Evolutionary conservation across 352 stramenopile genomes (phyloP).

Genomic region (Phytophthora pinifolia): DNA sequence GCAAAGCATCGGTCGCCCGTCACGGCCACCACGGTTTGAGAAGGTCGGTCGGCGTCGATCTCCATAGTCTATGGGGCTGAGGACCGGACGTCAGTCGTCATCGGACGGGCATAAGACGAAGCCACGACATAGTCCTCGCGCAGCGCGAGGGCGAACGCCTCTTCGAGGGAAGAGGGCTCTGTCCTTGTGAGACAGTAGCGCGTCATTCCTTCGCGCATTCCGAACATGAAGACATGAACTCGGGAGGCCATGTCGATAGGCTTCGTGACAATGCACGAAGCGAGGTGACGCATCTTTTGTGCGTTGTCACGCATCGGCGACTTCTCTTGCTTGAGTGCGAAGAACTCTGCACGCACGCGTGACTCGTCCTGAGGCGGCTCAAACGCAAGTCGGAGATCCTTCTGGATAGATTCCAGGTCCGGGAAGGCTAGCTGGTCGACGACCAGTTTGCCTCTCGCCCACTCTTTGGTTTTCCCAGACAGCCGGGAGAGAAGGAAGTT

Average conservation of each 20-base stretch:
- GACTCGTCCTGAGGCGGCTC: no score
- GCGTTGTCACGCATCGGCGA: constrained; percentile 6
- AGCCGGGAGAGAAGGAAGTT: constrained; percentile 14
- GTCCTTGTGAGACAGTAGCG: no score
- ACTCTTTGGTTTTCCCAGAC: constrained; percentile 12
- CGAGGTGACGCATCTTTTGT: constrained; percentile 3
- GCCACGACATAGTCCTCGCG: no score
- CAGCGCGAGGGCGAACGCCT: no score
- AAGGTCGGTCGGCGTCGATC: constrained; percentile 7
- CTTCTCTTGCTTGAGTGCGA: constrained; percentile 16
- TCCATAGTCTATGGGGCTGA: constrained; percentile 5
- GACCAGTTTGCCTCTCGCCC: neutral
- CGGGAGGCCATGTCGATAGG: constrained; percentile 4
- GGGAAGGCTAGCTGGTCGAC: neutral
- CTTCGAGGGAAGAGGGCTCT: no score
- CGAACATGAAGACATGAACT: constrained; percentile 15
- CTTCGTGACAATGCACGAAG: constrained; percentile 1
- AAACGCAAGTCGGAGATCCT: constrained; percentile 5
- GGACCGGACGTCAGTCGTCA: neutral
- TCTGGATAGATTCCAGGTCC: neutral
- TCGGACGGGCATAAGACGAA: neutral
- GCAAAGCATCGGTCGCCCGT: neutral
- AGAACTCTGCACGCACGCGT: constrained; percentile 10
- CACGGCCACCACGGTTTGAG: neutral
- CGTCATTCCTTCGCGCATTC: no score